phyloP scores from a whole-genome alignment of 2,329 filamentous ascomycete genomes.

The Phaeophleospora eucalypticola region DNA sequence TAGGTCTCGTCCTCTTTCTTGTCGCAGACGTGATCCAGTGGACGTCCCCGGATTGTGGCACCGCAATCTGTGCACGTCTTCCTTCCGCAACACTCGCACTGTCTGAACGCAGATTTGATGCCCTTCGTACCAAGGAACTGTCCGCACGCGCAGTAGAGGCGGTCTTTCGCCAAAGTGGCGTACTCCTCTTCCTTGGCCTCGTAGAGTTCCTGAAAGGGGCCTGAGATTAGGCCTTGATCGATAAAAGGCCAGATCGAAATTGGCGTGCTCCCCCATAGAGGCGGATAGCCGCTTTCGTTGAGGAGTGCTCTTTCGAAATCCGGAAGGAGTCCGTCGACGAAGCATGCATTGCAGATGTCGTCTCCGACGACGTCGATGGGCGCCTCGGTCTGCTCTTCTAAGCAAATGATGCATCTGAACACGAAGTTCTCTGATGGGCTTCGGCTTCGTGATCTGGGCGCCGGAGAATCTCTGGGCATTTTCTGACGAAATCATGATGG shows the following conservation, averaged over 20 bases:
- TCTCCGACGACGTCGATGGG: neutral
- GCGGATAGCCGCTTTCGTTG: conserved; percentile 2
- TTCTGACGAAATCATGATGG: too few species aligned
- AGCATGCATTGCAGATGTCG: conserved; percentile 5
- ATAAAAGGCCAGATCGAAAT: neutral
- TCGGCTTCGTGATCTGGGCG: too few species aligned
- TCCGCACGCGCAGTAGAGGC: conserved; percentile 5
- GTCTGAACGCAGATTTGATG: neutral
- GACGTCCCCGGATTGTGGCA: neutral
- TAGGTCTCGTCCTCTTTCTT: neutral
- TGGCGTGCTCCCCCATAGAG: neutral
- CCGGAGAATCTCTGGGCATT: too few species aligned
- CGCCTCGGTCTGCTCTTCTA: neutral
- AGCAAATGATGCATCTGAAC: neutral
- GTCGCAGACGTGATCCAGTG: neutral
- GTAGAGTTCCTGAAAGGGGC: neutral
- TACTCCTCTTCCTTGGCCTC: neutral
- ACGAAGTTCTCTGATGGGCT: too few species aligned
- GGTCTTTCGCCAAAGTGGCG: neutral
- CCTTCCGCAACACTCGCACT: neutral
- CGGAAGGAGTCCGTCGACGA: neutral
- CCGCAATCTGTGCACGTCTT: neutral
- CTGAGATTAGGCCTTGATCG: neutral
- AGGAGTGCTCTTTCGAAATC: conserved; percentile 2
- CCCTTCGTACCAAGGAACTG: conserved; percentile 2